Conservation (phyloP, 768 basidiomycete species). For the Kwoniella mangroviensis region DNA sequence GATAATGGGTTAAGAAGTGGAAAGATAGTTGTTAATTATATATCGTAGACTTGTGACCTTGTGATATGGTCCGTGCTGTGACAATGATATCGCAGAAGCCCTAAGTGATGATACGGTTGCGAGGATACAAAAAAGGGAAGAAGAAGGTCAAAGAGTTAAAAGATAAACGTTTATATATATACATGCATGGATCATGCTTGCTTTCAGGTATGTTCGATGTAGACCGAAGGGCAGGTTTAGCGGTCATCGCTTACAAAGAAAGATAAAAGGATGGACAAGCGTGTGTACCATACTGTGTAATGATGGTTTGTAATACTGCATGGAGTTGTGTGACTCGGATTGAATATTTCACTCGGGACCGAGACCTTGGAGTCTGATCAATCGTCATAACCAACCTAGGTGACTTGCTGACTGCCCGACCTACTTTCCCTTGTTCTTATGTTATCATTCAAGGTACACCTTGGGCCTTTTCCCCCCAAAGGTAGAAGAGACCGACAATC, state of each 20-base stretch:
- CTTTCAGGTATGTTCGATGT: background rate
- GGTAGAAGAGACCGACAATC: too few relatives aligned
- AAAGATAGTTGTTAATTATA: background rate
- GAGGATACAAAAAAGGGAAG: conserved; percentile 5
- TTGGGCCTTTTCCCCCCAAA: background rate
- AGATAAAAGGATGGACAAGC: background rate
- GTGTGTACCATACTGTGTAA: background rate
- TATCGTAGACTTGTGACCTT: background rate
- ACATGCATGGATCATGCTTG: background rate
- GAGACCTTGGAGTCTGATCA: background rate
- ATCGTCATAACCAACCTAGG: background rate
- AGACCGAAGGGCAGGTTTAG: background rate
- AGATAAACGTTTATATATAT: conserved; percentile 6
- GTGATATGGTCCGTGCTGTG: background rate
- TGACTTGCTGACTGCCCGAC: background rate
- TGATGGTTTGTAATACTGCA: too few relatives aligned
- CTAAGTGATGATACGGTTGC: background rate
- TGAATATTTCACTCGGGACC: background rate
- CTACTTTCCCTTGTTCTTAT: background rate
- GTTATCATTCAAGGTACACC: background rate
- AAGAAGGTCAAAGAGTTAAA: background rate
- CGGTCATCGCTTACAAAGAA: background rate
- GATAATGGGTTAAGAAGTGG: background rate
- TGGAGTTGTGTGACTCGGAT: background rate
- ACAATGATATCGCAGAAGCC: background rate